phyloP scores from a whole-genome alignment of 176 grass and related monocot species.

The Aegilops sharonensis region DNA sequence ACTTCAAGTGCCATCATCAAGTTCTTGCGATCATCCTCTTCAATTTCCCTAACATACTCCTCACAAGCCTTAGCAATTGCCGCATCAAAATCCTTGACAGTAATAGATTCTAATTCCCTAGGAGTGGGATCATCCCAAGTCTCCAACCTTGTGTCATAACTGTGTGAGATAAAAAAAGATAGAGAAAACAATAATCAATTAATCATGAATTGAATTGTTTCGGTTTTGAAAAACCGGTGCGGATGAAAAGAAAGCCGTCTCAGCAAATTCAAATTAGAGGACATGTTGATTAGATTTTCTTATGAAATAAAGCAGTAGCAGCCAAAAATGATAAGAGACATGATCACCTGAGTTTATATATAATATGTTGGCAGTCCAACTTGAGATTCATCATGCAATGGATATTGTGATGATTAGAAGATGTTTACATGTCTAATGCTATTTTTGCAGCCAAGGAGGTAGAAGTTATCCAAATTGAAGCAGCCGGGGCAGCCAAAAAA shows the following conservation, averaged over 20 bases:
- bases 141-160: not conserved
- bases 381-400: not conserved
- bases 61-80: not conserved
- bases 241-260: not conserved
- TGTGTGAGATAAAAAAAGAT: not conserved
- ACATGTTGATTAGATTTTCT: not conserved
- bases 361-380: not conserved
- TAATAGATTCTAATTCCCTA: not conserved
- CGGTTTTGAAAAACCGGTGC: not conserved
- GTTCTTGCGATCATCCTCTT: not conserved
- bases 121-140: not conserved
- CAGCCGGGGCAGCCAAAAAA: too few relatives aligned
- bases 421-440: too few relatives aligned
- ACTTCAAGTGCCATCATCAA: not conserved
- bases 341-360: not conserved
- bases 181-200: not conserved
- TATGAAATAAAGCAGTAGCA: not conserved
- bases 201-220: not conserved
- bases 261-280: not conserved
- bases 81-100: not conserved
- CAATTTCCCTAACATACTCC: not conserved
- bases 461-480: too few relatives aligned
- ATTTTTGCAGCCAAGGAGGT: too few relatives aligned
- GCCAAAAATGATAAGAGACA: not conserved
- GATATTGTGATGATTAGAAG: not conserved